Conservation (phyloP, 768 basidiomycete genomes). For the Collybiopsis confluens region DNA sequence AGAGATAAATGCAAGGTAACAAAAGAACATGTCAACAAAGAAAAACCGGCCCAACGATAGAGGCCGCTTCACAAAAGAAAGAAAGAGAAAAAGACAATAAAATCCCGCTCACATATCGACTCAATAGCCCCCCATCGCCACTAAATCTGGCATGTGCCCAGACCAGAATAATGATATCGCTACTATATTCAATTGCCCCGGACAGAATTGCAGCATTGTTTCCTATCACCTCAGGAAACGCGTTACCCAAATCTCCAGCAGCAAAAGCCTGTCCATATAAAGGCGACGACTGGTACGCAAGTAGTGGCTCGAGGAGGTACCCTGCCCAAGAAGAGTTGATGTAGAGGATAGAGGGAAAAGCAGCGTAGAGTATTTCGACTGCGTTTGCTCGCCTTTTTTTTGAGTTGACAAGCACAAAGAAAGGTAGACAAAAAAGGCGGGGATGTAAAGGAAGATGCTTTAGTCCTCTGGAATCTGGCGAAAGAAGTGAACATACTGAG, state of each 20-base stretch:
- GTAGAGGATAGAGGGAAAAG: constrained; percentile 12
- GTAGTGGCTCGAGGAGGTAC: constrained; percentile 14
- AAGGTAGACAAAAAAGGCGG: no score
- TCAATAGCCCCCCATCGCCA: no score
- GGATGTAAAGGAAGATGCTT: background rate
- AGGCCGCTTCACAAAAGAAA: background rate
- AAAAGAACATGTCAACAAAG: no score
- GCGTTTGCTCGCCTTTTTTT: constrained; percentile 13
- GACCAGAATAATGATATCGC: constrained; percentile 7
- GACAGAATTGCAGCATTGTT: background rate
- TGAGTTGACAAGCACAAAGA: no score
- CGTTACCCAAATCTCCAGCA: constrained; percentile 15
- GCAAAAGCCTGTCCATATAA: constrained; percentile 13
- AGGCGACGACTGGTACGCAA: constrained; percentile 15
- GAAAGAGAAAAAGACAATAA: constrained; percentile 9
- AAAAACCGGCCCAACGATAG: background rate
- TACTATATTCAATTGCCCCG: background rate
- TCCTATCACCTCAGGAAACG: constrained; percentile 2
- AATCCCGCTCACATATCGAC: no score
- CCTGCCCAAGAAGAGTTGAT: constrained; percentile 11
- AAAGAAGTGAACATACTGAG: constrained; percentile 5
- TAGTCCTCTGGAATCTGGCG: background rate
- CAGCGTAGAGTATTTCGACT: constrained; percentile 14
- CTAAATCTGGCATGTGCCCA: constrained; percentile 12
- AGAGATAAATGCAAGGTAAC: no score